Evolutionary conservation across 208 protist species (phyloP), one percentile per base, ranked within the genome.

Genomic region (Wallacemonas collosoma): DNA sequence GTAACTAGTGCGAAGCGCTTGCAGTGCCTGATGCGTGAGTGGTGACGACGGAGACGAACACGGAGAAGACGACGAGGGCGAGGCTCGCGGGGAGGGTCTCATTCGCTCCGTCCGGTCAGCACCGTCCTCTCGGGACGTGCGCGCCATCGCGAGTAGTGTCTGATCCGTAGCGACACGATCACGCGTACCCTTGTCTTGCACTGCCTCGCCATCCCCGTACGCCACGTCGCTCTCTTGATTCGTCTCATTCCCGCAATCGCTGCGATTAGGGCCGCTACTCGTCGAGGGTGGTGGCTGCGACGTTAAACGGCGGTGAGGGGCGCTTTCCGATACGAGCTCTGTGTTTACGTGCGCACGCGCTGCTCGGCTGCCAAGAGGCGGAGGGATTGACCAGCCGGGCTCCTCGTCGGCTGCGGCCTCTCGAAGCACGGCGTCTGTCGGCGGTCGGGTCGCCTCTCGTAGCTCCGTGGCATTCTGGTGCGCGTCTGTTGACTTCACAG

Each of bases 1-100:
- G 26, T 65, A 65, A 8, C 41, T 65, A 4, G 41, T 45, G 60
- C 60, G 60, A 26, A 65, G 60, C 7, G 60, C 43, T 17, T 65
- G 60, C 26, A 65, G 43, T 5, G 60, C 60, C 8, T 65, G 41
- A 35, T 65, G 4, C 4, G 60, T 65, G 41, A 65, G 43, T 17
- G 60, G 60, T n/a, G 60, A 65, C 9, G 60, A 17, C 43, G 60
- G 56, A 36, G 56, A 62, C 7, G 53, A 8, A n/a, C n/a, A 26
- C 14, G 53, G 6, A 8, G 53, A n/a, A 8, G 53, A 50, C 6
- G 8, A 12, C 45, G 45, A 50, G 45, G 45, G 45, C 6, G 45
- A 14, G 12, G 45, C 12, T 6, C 45, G 45, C 12, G 45, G 6
- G 45, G 45, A 12, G 6, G 45, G 45, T 50, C 45, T 12, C 0